Conservation (phyloP, 768 basidiomycete genomes). For the Lepiota subincarnata region DNA sequence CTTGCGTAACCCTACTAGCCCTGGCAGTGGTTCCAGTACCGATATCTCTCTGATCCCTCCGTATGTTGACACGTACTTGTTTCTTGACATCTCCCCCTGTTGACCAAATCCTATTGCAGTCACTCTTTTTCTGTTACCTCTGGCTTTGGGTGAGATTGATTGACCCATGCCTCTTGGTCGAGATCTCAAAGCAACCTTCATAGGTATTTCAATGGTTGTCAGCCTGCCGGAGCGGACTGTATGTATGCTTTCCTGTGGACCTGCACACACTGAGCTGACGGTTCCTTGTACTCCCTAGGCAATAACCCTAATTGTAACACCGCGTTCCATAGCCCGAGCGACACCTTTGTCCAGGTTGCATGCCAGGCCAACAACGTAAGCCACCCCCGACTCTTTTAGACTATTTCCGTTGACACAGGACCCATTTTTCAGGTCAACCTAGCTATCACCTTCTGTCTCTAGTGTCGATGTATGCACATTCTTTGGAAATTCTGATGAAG, state of each 20-base stretch:
- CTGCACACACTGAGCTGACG: not conserved
- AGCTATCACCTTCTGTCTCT: conserved; percentile 3
- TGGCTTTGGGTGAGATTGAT: conserved; percentile 24
- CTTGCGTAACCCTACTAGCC: conserved; percentile 27
- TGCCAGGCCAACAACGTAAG: conserved; percentile 30
- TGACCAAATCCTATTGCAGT: conserved; percentile 10
- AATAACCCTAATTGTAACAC: conserved; percentile 24
- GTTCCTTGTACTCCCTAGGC: conserved; percentile 17
- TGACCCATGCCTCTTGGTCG: not conserved
- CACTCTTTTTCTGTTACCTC: conserved; percentile 30
- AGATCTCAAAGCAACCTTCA: not conserved
- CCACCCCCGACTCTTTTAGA: not conserved
- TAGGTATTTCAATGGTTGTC: conserved; percentile 23
- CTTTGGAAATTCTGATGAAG: not conserved
- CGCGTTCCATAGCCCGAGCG: conserved; percentile 25
- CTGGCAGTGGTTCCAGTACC: conserved; percentile 30
- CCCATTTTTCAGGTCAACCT: not conserved
- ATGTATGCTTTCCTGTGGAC: not conserved
- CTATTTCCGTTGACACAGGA: too few relatives aligned
- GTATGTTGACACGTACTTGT: not conserved
- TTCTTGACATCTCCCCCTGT: not conserved
- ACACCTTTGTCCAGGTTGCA: conserved; percentile 27
- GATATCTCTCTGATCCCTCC: conserved; percentile 17
- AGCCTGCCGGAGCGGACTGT: not conserved
- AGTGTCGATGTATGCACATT: not conserved